Base-by-base conservation (phyloP, 2,329 filamentous ascomycete genomes). In the Hirsutella thompsonii region DNA sequence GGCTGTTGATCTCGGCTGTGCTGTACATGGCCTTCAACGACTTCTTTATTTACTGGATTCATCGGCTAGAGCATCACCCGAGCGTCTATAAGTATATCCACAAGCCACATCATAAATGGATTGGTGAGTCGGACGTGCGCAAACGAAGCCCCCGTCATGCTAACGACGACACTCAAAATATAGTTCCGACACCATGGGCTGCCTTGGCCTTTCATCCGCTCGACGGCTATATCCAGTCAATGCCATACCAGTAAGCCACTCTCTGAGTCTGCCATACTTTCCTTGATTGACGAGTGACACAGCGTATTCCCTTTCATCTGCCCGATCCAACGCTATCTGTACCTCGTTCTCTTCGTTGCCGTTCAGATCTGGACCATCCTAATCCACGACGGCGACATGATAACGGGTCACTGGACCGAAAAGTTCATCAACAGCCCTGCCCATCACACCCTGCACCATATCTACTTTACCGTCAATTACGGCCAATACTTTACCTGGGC, bases 31-130 rank as follows among this genome's bases (percentile, higher is more conserved):
- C 62, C 37, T 69, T 64, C 51, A 69, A 66, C 42, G 66, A 69
- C 45, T 51, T 68, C 20, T 51, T 52, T 46, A 68, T 68, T 49
- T 69, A 67, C 55, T 68, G 64, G 64, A 67, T 68, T 52, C 64
- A 68, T 47, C 62, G 64, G 33, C 51, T 63, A 14, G 61, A 66
- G 49, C 65, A 68, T 44, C 64, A 68, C 49, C 65, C 65, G 28
- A 59, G 58, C 21, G 43, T 68, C 34, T 68, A 68, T 59, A 67
- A 66, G 48, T 64, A 65, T 45, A 55, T 67, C 21, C 65, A 68
- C 53, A 68, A 68, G 56, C 63, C 65, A 47, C 65, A 68, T 44
- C 65, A 68, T 59, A 68, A 67, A 52, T 68, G 65, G 65, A 68
- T 68, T 40, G 53, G 63, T 66, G 8, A 39, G 38, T 21, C 29